Percentiles rank a stretch among this genome's conserved stretches.
These are phyloP conservation scores for Skeletonema marinoi DNA, from an alignment of 108 stramenopile species.

Conservation along the genomic window DNA sequence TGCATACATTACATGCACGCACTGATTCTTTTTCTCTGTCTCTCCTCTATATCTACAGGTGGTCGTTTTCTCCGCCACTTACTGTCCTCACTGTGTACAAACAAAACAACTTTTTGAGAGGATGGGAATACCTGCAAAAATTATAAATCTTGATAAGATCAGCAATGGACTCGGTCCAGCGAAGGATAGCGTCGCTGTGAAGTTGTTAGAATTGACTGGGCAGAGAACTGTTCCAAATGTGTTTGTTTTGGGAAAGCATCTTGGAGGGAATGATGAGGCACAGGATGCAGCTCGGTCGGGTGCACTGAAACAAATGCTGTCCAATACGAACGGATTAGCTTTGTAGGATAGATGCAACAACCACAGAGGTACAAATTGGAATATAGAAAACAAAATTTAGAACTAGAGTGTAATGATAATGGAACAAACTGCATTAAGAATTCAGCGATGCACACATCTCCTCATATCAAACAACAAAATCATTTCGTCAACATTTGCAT, in stretches of 20 bases:
- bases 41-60: slow-evolving; percentile 30
- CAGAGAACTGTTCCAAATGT: slow-evolving; percentile 63
- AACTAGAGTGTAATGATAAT: too few relatives aligned
- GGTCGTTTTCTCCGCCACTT: slow-evolving; percentile 64
- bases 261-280: slow-evolving; percentile 14
- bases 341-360: background rate
- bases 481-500: too few relatives aligned
- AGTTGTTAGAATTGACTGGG: slow-evolving; percentile 40
- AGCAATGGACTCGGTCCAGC: slow-evolving; percentile 54
- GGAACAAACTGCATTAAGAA: background rate
- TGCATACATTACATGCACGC: background rate
- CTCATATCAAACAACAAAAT: background rate
- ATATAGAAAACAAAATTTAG: background rate
- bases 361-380: background rate
- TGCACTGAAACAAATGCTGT: slow-evolving; percentile 58
- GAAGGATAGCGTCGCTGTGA: slow-evolving; percentile 55
- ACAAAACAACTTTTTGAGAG: slow-evolving; percentile 64
- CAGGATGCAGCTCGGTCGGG: slow-evolving; percentile 43
- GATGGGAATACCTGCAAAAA: slow-evolving; percentile 47
- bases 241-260: slow-evolving; percentile 46
- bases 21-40: background rate
- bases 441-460: background rate
- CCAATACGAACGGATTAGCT: background rate
- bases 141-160: slow-evolving; percentile 79
- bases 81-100: slow-evolving; percentile 65